These are phyloP conservation scores for Benincasa hispida DNA, from an alignment of 306 rosid species.

Conservation along the genomic window DNA sequence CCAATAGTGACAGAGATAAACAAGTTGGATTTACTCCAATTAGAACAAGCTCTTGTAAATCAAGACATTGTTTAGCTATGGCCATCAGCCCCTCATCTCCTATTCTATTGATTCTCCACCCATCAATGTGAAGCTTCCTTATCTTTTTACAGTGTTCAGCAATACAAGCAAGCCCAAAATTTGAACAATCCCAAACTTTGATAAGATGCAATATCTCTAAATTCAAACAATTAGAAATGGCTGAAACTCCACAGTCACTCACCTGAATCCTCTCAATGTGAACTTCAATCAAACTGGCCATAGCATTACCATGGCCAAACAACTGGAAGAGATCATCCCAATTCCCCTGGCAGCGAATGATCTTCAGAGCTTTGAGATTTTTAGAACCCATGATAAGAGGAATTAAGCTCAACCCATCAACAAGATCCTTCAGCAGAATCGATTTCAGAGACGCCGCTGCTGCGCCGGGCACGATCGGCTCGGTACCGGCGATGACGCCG, in stretches of 20 bases:
- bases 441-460: slow-evolving; percentile 45
- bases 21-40: slow-evolving; percentile 58
- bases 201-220: slow-evolving; percentile 58
- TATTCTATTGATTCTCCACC: slow-evolving; percentile 68
- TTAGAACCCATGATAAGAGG: slow-evolving; percentile 52
- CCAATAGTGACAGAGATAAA: slow-evolving; percentile 34
- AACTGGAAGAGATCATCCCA: slow-evolving; percentile 54
- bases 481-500: slow-evolving; percentile 32
- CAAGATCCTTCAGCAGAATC: slow-evolving; percentile 48
- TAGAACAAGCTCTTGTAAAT: slow-evolving; percentile 67
- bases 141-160: slow-evolving; percentile 49
- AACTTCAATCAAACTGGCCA: slow-evolving; percentile 34
- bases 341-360: slow-evolving; percentile 61
- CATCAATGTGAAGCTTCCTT: slow-evolving; percentile 80
- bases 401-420: slow-evolving; percentile 45
- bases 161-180: slow-evolving; percentile 38
- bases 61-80: slow-evolving; percentile 41
- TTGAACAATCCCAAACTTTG: slow-evolving; percentile 56
- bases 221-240: slow-evolving; percentile 34
- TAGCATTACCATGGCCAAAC: slow-evolving; percentile 24
- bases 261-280: slow-evolving; percentile 78
- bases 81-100: slow-evolving; percentile 64
- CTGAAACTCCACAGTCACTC: slow-evolving; percentile 58
- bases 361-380: slow-evolving; percentile 45
- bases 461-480: slow-evolving; percentile 24